Conservation (phyloP, 371 early-diverging fungal genomes). For the Actinomortierella wolfii region DNA sequence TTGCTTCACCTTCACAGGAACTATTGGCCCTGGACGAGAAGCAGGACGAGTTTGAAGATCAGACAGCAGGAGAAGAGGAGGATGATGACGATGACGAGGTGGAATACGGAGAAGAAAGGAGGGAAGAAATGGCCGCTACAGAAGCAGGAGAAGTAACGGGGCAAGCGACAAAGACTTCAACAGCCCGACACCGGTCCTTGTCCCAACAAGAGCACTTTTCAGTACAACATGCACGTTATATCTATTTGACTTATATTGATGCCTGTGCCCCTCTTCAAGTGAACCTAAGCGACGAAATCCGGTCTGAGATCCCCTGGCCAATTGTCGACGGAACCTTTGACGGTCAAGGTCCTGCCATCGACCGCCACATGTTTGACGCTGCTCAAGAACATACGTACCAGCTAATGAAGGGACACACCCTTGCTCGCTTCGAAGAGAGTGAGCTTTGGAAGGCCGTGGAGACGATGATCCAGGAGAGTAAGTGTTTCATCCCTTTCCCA, state of each 20-base stretch:
- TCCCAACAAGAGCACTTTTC: constrained; percentile 23
- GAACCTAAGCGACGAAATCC: constrained; percentile 59
- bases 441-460: constrained; percentile 31
- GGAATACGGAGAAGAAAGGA: neutral
- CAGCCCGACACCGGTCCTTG: no score
- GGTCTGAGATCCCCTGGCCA: constrained; percentile 51
- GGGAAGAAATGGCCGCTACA: no score
- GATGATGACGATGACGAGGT: constrained; percentile 9
- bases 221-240: constrained; percentile 52
- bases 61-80: constrained; percentile 6
- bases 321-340: constrained; percentile 12
- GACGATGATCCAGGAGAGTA: constrained; percentile 36
- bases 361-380: constrained; percentile 61
- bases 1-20: constrained; percentile 32
- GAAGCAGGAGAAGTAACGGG: no score
- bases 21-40: constrained; percentile 5
- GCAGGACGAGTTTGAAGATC: neutral
- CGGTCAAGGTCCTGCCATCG: neutral
- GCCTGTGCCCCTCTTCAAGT: constrained; percentile 55
- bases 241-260: constrained; percentile 58
- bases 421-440: constrained; percentile 57
- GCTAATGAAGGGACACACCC: constrained; percentile 58
- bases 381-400: constrained; percentile 63
- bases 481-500: neutral
- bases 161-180: no score